Evolutionary conservation across 768 basidiomycete genomes (phyloP).

Genomic region (Sporobolomyces roseus): DNA sequence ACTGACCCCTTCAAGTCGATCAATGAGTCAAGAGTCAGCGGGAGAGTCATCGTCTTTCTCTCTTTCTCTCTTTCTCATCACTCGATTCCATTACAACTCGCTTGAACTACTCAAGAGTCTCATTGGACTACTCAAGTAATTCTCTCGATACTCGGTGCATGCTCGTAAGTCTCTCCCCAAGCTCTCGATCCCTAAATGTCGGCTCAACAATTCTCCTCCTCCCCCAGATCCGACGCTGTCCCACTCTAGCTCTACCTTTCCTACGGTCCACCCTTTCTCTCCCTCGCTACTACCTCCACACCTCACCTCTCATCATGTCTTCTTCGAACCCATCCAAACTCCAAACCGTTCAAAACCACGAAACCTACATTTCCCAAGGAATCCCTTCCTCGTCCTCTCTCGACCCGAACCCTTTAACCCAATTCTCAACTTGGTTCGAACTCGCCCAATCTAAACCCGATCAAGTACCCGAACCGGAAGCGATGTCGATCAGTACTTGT

Average conservation of each 20-base stretch:
- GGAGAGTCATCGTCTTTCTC: too few species aligned
- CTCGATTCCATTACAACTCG: background rate
- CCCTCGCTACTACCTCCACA: background rate
- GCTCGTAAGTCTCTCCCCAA: background rate
- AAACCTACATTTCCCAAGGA: slow-evolving; percentile 35
- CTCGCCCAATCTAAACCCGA: slow-evolving; percentile 45
- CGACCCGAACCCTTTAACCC: slow-evolving; percentile 66
- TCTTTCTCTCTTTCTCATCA: background rate
- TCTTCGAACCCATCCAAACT: slow-evolving; percentile 4
- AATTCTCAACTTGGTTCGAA: slow-evolving; percentile 84
- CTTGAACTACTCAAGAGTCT: background rate
- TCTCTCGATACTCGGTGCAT: background rate
- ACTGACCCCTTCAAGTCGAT: too few species aligned
- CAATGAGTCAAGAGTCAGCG: too few species aligned
- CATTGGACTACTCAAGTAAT: background rate
- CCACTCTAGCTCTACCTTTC: background rate
- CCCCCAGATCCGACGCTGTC: background rate
- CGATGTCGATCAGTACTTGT: slow-evolving; percentile 71
- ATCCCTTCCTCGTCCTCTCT: slow-evolving; percentile 47
- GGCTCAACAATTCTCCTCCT: background rate
- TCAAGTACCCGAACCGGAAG: slow-evolving; percentile 77
- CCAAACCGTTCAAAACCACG: slow-evolving; percentile 29
- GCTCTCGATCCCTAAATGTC: background rate
- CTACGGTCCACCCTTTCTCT: background rate
- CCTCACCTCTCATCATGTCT: too few species aligned